Percentiles rank a stretch among this genome's conserved stretches.
These are phyloP conservation scores for Paramecium biaurelia DNA, from an alignment of 73 alveolate genomes.

Conservation along the genomic window DNA sequence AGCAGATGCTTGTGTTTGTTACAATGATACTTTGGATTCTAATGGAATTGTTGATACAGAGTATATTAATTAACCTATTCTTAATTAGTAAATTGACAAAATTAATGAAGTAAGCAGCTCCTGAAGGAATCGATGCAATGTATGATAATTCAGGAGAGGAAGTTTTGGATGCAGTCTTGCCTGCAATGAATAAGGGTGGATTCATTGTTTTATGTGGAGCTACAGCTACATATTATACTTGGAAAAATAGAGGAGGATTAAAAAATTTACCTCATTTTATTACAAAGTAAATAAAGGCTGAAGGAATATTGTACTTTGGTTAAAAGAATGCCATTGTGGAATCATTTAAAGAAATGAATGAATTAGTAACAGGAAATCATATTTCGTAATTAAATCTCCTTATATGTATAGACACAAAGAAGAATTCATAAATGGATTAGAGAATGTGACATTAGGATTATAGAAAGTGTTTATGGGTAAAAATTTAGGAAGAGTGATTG, in stretches of 20 bases:
- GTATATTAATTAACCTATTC: background rate
- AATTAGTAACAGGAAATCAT: slow-evolving; percentile 17
- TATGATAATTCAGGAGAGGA: slow-evolving; percentile 61
- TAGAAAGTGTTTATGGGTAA: slow-evolving; percentile 69
- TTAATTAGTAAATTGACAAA: slow-evolving; percentile 11
- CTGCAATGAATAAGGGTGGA: slow-evolving; percentile 44
- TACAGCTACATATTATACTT: slow-evolving; percentile 52
- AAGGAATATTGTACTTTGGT: slow-evolving; percentile 31
- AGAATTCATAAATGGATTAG: slow-evolving; percentile 67
- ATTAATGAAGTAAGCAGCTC: slow-evolving; percentile 17
- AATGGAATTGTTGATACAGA: slow-evolving; percentile 8
- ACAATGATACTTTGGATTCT: slow-evolving; percentile 44
- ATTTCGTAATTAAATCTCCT: background rate
- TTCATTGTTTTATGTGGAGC: slow-evolving; percentile 57
- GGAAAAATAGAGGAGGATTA: slow-evolving; percentile 58
- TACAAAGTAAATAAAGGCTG: slow-evolving; percentile 35
- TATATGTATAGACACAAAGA: slow-evolving; percentile 66
- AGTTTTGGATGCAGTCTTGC: slow-evolving; percentile 50
- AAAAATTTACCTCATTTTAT: background rate
- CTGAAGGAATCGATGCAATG: slow-evolving; percentile 58
- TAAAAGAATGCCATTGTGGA: slow-evolving; percentile 1
- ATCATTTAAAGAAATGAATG: background rate
- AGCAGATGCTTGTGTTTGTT: slow-evolving; percentile 54
- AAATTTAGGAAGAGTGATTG: slow-evolving; percentile 72
- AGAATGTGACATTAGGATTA: slow-evolving; percentile 65